Base-by-base conservation (phyloP, 2,329 filamentous ascomycete species). In the Colletotrichum melonis region DNA sequence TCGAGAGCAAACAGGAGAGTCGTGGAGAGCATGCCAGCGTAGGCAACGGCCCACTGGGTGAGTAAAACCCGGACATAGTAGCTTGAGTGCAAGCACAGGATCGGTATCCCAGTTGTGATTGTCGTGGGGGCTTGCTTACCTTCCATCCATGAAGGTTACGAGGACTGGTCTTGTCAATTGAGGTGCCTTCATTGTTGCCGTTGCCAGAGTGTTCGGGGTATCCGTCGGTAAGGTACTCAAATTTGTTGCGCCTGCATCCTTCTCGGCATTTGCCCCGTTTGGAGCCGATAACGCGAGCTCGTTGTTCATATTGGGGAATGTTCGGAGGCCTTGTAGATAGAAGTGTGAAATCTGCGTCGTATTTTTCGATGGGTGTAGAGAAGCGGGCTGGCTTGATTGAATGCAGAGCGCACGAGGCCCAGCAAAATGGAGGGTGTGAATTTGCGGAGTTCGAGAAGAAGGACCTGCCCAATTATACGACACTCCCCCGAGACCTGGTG, bases 1-100 rank as follows among this genome's bases (percentile, higher is more conserved):
- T 78, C 76, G 12, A 76, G 35, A 4, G 72, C 62, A 35, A 74
- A 74, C 7, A 74, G 63, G 14, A 74, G n/a, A 5, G 49, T 66
- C 2, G 74, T 69, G 6, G 65, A 69, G 24, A 73, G 67, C 38
- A 76, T 73, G 35, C 74, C 58, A 1, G 55, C 19, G 60, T 69
- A 71, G 8, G 64, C 69, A 12, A 74, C 9, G 7, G 60, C 66
- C 75, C 75, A 75, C 74, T 75, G 49, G 49, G 38, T 14, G 38
- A 42, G 12, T 16, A 42, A 5, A 42, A 42, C 2, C 38, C 12
- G 14, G 1, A 42, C 38, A 42, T 19, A 4, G 6, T 19, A 42
- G 38, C 38, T 6, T 42, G 38, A 19, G 12, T 42, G 11, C 32
- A 42, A 42, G 12, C 14, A 42, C 14, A 42, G 12, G 5, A 14